Base-by-base conservation (phyloP, 495 filamentous ascomycete species). In the Massariosphaeria phaeospora region DNA sequence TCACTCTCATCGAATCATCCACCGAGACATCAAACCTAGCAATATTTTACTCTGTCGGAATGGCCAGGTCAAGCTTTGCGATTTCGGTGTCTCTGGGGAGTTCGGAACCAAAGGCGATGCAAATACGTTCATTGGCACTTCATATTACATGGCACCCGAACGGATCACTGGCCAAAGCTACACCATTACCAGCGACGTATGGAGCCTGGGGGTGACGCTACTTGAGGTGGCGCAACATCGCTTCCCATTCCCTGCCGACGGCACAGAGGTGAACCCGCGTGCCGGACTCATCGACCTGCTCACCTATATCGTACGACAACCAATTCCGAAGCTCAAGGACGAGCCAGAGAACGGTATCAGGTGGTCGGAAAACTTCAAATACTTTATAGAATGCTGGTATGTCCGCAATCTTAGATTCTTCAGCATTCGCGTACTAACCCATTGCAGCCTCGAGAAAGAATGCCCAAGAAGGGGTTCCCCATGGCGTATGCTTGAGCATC, bases 321-420 rank as follows among this genome's bases (percentile, higher is more conserved):
- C 91, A 21, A 94, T 96, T 51, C 93, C 93, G 17, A 94, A 91
- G 70, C 74, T 98, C 46, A 96, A 96, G 70, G 94, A 98, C 63
- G 93, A 98, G 71, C 87, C 87, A 15, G 73, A 81, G 13, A 75
- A 72, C 50, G 78, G 80, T 34, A 94, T 97, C 62, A 84, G 79
- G 66, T 97, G 93, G 93, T 93, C 85, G 59, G 86, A 90, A 62
- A 93, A 83, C 59, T 97, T 98, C 72, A 98, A 98, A 67, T 96
- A 95, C 69, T 98, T 97, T 61, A 96, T 98, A 69, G 90, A 95
- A 71, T 96, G 90, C 82, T 97, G 94, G 93, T 97, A 84, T 68
- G 89, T 87, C 4, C 27, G 3, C n/a, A 49, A 4, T 13, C 30
- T 39, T 11, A 48, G 29, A 38, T 38, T 36, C n/a, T n/a, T n/a